Evolutionary conservation across 1,284 basidiomycete species (phyloP), one percentile per base, ranked within the genome.

Genomic region (Trametes hirsuta): DNA sequence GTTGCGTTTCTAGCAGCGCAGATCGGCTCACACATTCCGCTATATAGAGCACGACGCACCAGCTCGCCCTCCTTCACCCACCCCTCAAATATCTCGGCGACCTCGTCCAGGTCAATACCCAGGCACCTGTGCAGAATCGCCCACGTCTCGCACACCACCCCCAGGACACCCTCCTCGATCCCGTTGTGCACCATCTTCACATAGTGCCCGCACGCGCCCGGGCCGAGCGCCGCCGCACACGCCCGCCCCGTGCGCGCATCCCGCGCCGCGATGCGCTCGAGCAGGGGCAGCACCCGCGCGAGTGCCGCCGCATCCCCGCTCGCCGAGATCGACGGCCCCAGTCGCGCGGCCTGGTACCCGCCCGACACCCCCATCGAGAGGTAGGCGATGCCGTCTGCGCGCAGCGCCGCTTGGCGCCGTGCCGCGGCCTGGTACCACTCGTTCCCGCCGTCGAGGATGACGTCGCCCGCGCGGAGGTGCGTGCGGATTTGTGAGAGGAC

Each of bases 161-260:
- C 66, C 25, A 68, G 58, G 22, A 68, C 65, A 30, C 66, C 66
- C 58, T 69, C 64, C 60, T 69, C 68, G 57, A 70, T 68, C 12
- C 69, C 66, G 41, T 69, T 70, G 55, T 70, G 67, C 40, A 68
- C 63, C 69, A 70, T 69, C 65, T 70, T 69, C 15, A 69, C 69
- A 44, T 67, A 70, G 59, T 66, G 67, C 25, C 65, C 64, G 41
- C 64, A 64, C 25, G 65, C 62, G 4, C 65, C 61, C 24, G 65
- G 64, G 11, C 69, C 68, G 10, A 69, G 47, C 35, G 55, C 63
- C 41, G 62, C 55, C 9, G 65, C 64, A 50, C 65, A 68, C 39
- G 65, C 57, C 40, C 41, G 30, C 10, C 68, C 63, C 41, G 59
- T 65, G 61, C 61, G 60, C 21, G 56, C 46, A 40, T 65, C 68